Evolutionary conservation across 805 yeast genomes (phyloP), one percentile per base, ranked within the genome.

Genomic region (Kurtzmaniella fragi): DNA sequence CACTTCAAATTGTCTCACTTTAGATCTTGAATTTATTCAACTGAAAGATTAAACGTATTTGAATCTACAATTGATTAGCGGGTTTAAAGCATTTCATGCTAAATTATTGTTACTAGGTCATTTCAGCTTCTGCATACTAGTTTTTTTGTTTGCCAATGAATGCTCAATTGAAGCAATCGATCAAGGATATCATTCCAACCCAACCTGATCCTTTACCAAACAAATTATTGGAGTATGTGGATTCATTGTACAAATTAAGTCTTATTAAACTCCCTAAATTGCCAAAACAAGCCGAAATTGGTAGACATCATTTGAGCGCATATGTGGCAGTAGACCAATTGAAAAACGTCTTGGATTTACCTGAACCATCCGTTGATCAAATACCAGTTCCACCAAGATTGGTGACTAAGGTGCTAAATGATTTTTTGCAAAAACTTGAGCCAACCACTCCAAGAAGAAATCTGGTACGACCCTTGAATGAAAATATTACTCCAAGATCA

Each of bases 231-330:
- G 53, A 65, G 14, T 61, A 61, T 53, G 54, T 73, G 5, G 73
- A 61, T 28, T 67, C 73, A 2, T 52, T 79, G 11, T 78, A 80
- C 49, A 66, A 63, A 44, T 56, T 73, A 1, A 71, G 82, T 15
- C 64, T 82, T n/a, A 75, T 67, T 40, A 69, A 72, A 45, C 66
- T 67, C 33, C 73, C 75, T 42, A 54, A 60, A 2, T 54, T 83
- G 16, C 70, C 76, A 11, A 69, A 70, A 17, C 68, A 68, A 30
- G 75, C 78, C 37, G 90, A 84, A 45, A 62, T 74, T 2, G 88
- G 87, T 1, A 63, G 91, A 39, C 71, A 71, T 40, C 90, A 84
- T 53, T 54, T 84, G 10, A 80, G 88, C 54, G 84, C 88, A 4
- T 76, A 63, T 44, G 53, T 82, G 17, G 82, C 85, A 0, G 73